phyloP scores from a whole-genome alignment of 176 grass and related monocot genomes.

The Luzula sylvatica region DNA sequence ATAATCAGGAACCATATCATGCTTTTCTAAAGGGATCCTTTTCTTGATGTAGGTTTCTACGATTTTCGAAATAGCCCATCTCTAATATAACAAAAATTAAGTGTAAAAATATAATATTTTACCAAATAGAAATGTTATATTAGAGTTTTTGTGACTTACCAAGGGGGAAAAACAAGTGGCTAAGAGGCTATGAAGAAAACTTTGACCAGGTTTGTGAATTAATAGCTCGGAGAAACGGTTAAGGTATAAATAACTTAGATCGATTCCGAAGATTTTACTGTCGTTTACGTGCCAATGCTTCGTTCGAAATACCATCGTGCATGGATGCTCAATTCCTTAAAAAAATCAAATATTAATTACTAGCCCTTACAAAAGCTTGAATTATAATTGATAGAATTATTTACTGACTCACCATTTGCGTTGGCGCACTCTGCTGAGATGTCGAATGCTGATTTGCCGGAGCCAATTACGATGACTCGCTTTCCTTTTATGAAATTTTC shows the following conservation, averaged over 20 bases:
- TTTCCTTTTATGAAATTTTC: constrained; percentile 44
- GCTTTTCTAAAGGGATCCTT: constrained; percentile 55
- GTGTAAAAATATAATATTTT: not conserved
- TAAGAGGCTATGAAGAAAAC: constrained; percentile 40
- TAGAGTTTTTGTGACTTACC: constrained; percentile 23
- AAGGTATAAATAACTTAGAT: constrained; percentile 46
- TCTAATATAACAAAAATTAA: constrained; percentile 38
- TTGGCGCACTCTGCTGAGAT: constrained; percentile 67
- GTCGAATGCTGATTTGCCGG: constrained; percentile 68
- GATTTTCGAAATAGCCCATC: constrained; percentile 63
- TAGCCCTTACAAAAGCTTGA: constrained; percentile 2
- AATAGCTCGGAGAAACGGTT: constrained; percentile 69
- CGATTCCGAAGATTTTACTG: constrained; percentile 33
- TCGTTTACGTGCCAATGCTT: constrained; percentile 55
- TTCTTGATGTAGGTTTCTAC: constrained; percentile 47
- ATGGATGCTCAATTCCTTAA: constrained; percentile 48
- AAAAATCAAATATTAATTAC: constrained; percentile 22
- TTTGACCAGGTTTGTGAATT: constrained; percentile 78
- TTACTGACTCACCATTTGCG: constrained; percentile 41
- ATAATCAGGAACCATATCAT: constrained; percentile 89
- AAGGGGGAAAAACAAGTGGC: constrained; percentile 52
- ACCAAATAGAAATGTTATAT: too few relatives aligned
- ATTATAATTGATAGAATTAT: constrained; percentile 1
- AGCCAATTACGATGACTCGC: constrained; percentile 45
- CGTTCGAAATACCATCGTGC: constrained; percentile 57